Evolutionary conservation across 306 rosid genomes (phyloP), one percentile per base, ranked within the genome.

Genomic region (Mimosa pudica): DNA sequence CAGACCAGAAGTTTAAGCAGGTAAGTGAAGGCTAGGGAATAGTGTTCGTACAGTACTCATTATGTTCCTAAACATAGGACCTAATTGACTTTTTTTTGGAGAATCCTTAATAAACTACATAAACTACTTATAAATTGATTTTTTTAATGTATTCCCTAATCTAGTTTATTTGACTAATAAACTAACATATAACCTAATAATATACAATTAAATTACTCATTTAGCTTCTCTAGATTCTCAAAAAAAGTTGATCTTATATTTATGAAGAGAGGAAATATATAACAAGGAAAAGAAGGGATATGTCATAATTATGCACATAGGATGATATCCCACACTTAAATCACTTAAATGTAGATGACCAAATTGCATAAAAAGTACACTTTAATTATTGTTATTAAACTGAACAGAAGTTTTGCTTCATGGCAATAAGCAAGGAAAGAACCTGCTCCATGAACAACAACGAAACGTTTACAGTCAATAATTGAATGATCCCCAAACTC

Each of bases 391-490:
- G 57, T 30, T 42, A 67, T 24, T 73, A 69, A 79, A 52, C 2
- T 3, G 69, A 32, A 49, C 2, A 77, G 33, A 36, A 13, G 1
- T 33, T 18, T 57, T 54, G 62, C 75, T 72, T 74, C 75, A 62
- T 42, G 54, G 78, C 60, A 47, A 10, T 6, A 55, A 72, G 5
- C 70, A 73, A 76, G 6, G 8, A 70, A 84, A 82, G 78, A 82
- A 94, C 98, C 98, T 89, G 98, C 98, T 88, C 98, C 97, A 73
- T 94, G 98, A 86, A 94, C 94, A 68, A 94, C 95, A 69, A 94
- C 80, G 78, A 92, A 94, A 81, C 84, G 88, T 57, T 85, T 84
- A 41, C 75, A 83, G 35, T 86, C 87, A 35, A 58, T 8, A 30
- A 71, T 73, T 20, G 88, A 82, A 55, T 82, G 81, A 71, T 82